Conservation (phyloP, 2,329 filamentous ascomycete genomes). For the Fusarium fracticaudum region DNA sequence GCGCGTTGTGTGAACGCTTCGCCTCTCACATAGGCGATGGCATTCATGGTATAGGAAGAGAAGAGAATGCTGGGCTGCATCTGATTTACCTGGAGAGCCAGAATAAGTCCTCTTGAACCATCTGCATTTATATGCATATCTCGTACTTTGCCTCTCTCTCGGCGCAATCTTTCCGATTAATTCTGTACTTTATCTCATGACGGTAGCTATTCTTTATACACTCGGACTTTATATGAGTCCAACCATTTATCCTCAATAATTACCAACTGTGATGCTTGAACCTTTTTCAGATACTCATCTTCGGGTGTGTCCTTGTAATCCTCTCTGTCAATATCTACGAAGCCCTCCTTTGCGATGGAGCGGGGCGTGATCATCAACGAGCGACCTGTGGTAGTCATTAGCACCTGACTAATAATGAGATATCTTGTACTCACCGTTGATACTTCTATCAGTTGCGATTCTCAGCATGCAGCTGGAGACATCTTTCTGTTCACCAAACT, state of each 20-base stretch:
- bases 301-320: conserved; percentile 30
- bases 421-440: conserved; percentile 33
- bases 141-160: background rate
- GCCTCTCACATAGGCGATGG: background rate
- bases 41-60: background rate
- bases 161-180: background rate
- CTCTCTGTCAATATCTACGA: conserved; percentile 33
- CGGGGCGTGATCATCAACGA: conserved; percentile 36
- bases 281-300: conserved; percentile 29
- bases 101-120: accelerated
- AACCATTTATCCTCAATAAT: conserved; percentile 37
- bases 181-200: background rate
- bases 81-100: background rate
- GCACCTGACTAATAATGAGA: background rate
- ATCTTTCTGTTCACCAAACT: conserved; percentile 51
- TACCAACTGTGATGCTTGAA: conserved; percentile 22
- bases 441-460: conserved; percentile 45
- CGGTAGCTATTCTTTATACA: conserved; percentile 19
- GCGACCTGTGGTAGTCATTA: conserved; percentile 11
- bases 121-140: background rate
- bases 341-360: conserved; percentile 28
- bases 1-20: conserved; percentile 19
- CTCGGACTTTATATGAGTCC: conserved; percentile 27
- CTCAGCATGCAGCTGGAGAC: conserved; percentile 47
- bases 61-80: accelerated